Evolutionary conservation across 2,329 filamentous ascomycete species (phyloP).

Genomic region (Penicillium corylophilum): DNA sequence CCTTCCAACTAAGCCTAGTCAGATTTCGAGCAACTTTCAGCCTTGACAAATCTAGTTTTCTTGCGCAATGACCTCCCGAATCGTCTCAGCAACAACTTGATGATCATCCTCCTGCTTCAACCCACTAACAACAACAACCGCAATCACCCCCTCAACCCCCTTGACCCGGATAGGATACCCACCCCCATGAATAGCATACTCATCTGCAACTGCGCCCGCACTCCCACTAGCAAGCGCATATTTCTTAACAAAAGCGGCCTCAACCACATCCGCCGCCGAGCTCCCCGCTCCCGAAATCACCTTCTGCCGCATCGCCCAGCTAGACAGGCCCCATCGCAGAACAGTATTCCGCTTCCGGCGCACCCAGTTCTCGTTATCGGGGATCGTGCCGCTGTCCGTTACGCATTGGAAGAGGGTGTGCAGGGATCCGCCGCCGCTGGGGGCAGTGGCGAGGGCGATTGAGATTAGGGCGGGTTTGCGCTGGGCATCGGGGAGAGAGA

Average conservation of each 20-base stretch:
- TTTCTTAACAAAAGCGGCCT: conserved; percentile 63
- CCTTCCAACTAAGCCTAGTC: no score
- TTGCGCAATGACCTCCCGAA: conserved; percentile 51
- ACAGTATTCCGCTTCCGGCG: conserved; percentile 70
- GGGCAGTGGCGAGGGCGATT: conserved; percentile 33
- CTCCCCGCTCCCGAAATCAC: conserved; percentile 37
- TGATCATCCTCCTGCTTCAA: conserved; percentile 77
- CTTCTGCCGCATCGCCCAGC: conserved; percentile 71
- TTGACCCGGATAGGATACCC: conserved; percentile 69
- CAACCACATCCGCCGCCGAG: conserved; percentile 50
- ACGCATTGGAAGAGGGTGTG: conserved; percentile 70
- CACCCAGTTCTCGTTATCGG: conserved; percentile 72
- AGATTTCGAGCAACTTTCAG: no score
- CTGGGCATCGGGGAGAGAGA: conserved; percentile 30
- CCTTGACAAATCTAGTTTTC: conserved; percentile 13
- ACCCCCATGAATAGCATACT: conserved; percentile 77
- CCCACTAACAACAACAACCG: conserved; percentile 72
- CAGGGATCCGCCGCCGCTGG: conserved; percentile 28
- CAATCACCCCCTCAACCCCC: conserved; percentile 73
- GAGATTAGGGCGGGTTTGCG: conserved; percentile 43
- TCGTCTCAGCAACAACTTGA: conserved; percentile 68
- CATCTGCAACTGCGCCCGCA: conserved; percentile 46
- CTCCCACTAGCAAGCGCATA: conserved; percentile 59
- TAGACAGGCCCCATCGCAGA: conserved; percentile 66
- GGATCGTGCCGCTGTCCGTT: conserved; percentile 64